Evolutionary conservation across 176 grass and related monocot species (phyloP).

Genomic region (Tillandsia fasciculata): DNA sequence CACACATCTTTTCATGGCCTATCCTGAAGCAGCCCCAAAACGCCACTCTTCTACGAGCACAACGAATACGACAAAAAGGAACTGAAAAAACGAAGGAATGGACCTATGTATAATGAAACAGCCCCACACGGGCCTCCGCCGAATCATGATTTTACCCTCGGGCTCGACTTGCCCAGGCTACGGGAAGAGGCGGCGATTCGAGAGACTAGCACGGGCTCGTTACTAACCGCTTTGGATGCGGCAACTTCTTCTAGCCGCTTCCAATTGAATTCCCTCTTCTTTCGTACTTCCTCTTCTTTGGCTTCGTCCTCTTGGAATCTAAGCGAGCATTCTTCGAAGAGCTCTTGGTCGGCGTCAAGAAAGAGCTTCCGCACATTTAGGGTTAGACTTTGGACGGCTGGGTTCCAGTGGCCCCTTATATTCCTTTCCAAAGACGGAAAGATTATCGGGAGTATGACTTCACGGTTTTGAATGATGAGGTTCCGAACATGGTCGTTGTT

Average conservation of each 20-base stretch:
- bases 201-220: constrained; percentile 30
- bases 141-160: background rate
- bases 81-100: too few relatives aligned
- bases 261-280: constrained; percentile 27
- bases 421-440: constrained; percentile 37
- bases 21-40: too few relatives aligned
- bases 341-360: constrained; percentile 16
- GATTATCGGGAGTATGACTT: constrained; percentile 33
- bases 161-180: background rate
- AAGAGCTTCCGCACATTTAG: constrained; percentile 27
- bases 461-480: constrained; percentile 32
- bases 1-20: too few relatives aligned
- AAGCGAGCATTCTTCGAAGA: constrained; percentile 20
- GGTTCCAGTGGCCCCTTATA: constrained; percentile 30
- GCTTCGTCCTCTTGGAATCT: constrained; percentile 22
- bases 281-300: constrained; percentile 20
- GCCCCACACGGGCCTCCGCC: too few relatives aligned
- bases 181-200: background rate
- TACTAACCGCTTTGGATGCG: constrained; percentile 16
- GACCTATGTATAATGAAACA: too few relatives aligned
- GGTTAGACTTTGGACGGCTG: constrained; percentile 23
- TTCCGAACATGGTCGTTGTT: constrained; percentile 20
- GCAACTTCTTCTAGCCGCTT: constrained; percentile 37
- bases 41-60: too few relatives aligned
- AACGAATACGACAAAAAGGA: too few relatives aligned